Conservation (phyloP, 768 basidiomycete species). For the Holtermanniella nyarrowii region DNA sequence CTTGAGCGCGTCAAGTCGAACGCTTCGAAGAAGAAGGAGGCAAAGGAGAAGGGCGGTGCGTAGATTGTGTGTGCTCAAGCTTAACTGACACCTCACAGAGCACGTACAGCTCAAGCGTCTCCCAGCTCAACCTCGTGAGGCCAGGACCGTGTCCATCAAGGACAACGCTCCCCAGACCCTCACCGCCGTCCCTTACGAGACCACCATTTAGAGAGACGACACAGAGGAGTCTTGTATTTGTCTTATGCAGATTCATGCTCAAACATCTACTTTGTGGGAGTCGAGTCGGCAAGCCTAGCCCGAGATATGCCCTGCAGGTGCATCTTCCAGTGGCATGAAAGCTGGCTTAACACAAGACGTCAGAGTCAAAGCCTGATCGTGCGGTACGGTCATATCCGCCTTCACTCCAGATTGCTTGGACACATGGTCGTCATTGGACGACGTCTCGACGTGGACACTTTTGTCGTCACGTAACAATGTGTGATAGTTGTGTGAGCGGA, state of each 20-base stretch:
- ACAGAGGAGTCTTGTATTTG: background rate
- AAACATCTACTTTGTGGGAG: too few relatives aligned
- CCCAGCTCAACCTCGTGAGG: slow-evolving; percentile 69
- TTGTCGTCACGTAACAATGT: too few relatives aligned
- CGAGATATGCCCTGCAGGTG: too few relatives aligned
- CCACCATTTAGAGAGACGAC: slow-evolving; percentile 60
- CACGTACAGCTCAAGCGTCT: slow-evolving; percentile 75
- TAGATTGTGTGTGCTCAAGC: slow-evolving; percentile 15
- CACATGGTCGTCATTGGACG: too few relatives aligned
- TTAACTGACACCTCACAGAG: slow-evolving; percentile 46
- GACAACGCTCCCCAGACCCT: slow-evolving; percentile 87
- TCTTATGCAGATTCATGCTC: background rate
- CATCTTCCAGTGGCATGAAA: too few relatives aligned
- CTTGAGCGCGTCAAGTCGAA: slow-evolving; percentile 89
- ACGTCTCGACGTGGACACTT: too few relatives aligned
- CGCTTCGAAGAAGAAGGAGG: slow-evolving; percentile 67
- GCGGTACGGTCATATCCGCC: too few relatives aligned
- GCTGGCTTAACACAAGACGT: too few relatives aligned
- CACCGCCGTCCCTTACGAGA: slow-evolving; percentile 87
- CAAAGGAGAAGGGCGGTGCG: slow-evolving; percentile 83
- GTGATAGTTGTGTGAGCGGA: too few relatives aligned
- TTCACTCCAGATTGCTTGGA: too few relatives aligned
- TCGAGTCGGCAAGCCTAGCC: too few relatives aligned
- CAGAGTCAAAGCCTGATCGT: too few relatives aligned
- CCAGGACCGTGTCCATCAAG: slow-evolving; percentile 59